These are phyloP conservation scores for Castanea mollissima DNA, from an alignment of 306 rosid genomes.

Conservation along the genomic window DNA sequence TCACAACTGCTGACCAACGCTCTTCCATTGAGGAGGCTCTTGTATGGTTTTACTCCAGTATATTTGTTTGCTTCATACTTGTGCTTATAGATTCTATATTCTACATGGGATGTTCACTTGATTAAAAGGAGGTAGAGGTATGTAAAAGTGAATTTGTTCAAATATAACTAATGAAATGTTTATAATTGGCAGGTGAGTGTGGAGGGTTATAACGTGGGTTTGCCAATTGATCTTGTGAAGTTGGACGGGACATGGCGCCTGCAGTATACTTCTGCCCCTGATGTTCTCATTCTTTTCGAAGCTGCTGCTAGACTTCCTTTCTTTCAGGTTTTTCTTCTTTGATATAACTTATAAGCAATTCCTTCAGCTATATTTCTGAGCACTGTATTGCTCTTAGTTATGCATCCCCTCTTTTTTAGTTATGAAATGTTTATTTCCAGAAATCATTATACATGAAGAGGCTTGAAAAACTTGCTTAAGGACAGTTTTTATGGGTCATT, in stretches of 20 bases:
- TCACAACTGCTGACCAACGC: constrained; percentile 76
- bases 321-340: constrained; percentile 57
- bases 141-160: background rate
- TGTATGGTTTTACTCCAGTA: constrained; percentile 25
- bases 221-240: constrained; percentile 51
- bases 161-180: background rate
- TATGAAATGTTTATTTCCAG: constrained; percentile 6
- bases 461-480: constrained; percentile 7
- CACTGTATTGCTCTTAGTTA: background rate
- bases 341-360: background rate
- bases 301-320: constrained; percentile 85
- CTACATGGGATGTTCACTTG: background rate
- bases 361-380: background rate
- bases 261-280: constrained; percentile 87
- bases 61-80: constrained; percentile 10
- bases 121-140: background rate
- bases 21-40: constrained; percentile 78
- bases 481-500: background rate
- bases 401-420: background rate
- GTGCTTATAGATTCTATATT: background rate
- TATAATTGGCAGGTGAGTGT: constrained; percentile 56
- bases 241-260: constrained; percentile 95
- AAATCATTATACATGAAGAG: background rate
- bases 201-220: constrained; percentile 55
- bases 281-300: constrained; percentile 81